Conservation (phyloP, 176 grass and related monocot species). For the Poa annua region DNA sequence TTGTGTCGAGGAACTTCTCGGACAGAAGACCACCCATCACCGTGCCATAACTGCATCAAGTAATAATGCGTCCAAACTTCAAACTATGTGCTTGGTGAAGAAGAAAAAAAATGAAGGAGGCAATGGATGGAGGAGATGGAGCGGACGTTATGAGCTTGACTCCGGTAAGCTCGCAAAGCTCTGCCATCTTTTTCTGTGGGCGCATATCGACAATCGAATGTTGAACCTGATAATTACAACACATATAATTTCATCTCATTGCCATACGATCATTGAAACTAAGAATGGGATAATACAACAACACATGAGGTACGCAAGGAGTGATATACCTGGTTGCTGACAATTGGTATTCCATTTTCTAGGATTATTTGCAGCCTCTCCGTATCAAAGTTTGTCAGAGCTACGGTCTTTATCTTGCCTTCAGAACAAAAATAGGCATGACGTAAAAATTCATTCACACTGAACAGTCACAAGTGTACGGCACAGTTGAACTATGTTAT, state of each 20-base stretch:
- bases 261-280: background rate
- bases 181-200: conserved; percentile 83
- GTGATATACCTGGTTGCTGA: conserved; percentile 81
- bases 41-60: conserved; percentile 74
- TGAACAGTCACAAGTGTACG: background rate
- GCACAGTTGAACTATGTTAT: background rate
- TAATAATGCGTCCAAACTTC: conserved; percentile 20
- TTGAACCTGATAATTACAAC: conserved; percentile 67
- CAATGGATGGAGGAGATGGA: background rate
- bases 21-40: conserved; percentile 94
- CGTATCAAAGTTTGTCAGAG: conserved; percentile 79
- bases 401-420: conserved; percentile 86
- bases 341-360: conserved; percentile 91
- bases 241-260: too few relatives aligned
- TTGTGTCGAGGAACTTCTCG: conserved; percentile 92
- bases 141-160: conserved; percentile 90
- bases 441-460: conserved; percentile 10
- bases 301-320: background rate
- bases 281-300: background rate
- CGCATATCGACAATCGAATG: conserved; percentile 94
- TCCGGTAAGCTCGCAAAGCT: conserved; percentile 86
- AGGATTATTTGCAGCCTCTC: conserved; percentile 83
- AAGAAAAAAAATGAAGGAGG: background rate
- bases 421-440: conserved; percentile 35
- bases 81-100: background rate